Conservation (phyloP, 2,329 filamentous ascomycete species). For the Penicillium sp. region DNA sequence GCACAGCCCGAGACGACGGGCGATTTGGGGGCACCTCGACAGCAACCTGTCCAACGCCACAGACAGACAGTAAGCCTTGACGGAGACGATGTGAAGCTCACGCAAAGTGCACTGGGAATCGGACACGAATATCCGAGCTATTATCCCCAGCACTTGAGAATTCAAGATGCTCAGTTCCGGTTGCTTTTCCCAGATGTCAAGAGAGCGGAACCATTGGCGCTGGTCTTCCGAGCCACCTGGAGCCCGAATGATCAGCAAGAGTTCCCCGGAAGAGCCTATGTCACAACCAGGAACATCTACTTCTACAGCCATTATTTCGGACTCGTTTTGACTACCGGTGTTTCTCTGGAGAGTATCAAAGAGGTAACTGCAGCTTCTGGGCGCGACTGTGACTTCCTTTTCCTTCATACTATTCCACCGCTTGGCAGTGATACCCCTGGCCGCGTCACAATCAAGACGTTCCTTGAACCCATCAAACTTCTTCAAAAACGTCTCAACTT, state of each 20-base stretch:
- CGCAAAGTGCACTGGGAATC: slow-evolving; percentile 34
- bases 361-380: slow-evolving; percentile 90
- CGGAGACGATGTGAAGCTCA: slow-evolving; percentile 39
- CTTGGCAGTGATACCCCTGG: slow-evolving; percentile 64
- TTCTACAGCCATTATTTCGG: slow-evolving; percentile 97
- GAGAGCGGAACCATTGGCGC: slow-evolving; percentile 74
- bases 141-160: slow-evolving; percentile 78
- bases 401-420: slow-evolving; percentile 70
- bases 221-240: slow-evolving; percentile 94
- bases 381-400: slow-evolving; percentile 88
- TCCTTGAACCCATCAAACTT: slow-evolving; percentile 80
- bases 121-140: slow-evolving; percentile 63
- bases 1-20: slow-evolving; percentile 22
- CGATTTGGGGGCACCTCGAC: slow-evolving; percentile 22
- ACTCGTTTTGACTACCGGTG: slow-evolving; percentile 76
- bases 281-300: slow-evolving; percentile 83
- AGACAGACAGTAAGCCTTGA: slow-evolving; percentile 59
- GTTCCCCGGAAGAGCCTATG: slow-evolving; percentile 81
- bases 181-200: slow-evolving; percentile 82
- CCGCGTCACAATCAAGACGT: slow-evolving; percentile 84
- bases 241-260: slow-evolving; percentile 71
- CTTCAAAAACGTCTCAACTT: slow-evolving; percentile 82
- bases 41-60: slow-evolving; percentile 41
- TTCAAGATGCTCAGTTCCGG: slow-evolving; percentile 90
- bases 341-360: slow-evolving; percentile 72